Base-by-base conservation (phyloP, 345 rosid genomes). In the Nasturtium officinale region DNA sequence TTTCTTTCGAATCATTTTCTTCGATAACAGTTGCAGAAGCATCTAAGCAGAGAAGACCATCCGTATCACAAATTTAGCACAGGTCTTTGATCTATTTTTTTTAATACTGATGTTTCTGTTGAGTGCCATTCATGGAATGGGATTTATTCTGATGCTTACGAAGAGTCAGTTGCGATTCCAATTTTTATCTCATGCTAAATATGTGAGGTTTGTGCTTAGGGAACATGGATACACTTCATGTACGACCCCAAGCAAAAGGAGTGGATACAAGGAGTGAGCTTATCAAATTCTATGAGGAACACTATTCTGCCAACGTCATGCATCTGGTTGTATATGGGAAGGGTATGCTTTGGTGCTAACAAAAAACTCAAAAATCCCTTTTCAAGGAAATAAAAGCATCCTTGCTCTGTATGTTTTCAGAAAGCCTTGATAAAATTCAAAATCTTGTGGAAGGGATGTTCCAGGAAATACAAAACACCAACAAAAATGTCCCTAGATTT, bases 221-320 rank as follows among this genome's bases (percentile, higher is more conserved):
- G 57, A 94, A 88, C 66, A 86, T 87, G 96, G 87, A 94, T 33
- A 94, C 96, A 29, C 78, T 91, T 82, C 90, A 86, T 67, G 93
- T 91, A 71, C 78, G 75, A 55, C 98, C 98, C 33, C 85, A 84
- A 80, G 93, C 83, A 52, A 88, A 70, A 77, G 98, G 97, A 71
- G 46, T 87, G 63, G 95, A 94, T 76, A 89, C 88, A 65, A 88
- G 93, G 64, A 64, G 66, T 13, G 96, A 91, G 82, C 97, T 94
- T 63, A 82, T 94, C 35, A 89, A 86, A 57, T 88, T 94, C 77
- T 94, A 94, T 61, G 78, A 87, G 38, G 91, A 89, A 61, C 70
- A 91, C 60, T 94, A 94, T 85, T 94, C 98, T 13, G 89, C 98
- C 68, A 94, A 88, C 82, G 84, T 88, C 43, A 94, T 94, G 97